These are phyloP conservation scores for Chamaecyparis obtusa DNA, from an alignment of 75 land plant genomes.

Conservation along the genomic window DNA sequence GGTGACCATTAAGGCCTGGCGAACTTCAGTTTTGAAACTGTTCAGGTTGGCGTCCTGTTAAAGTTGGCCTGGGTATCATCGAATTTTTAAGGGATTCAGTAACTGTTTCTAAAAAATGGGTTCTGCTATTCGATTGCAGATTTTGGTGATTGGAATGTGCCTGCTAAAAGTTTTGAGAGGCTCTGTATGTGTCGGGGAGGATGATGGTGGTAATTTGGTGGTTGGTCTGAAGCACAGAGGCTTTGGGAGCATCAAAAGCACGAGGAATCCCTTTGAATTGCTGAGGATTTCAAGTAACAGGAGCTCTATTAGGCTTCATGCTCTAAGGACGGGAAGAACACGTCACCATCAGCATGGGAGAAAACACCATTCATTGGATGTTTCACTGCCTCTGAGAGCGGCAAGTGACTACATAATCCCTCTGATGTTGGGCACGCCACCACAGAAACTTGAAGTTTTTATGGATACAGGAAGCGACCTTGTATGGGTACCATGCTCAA, in stretches of 20 bases:
- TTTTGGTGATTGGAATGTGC: neutral
- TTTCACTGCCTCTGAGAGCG: constrained; percentile 13
- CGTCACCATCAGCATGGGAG: neutral
- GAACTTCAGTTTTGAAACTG: neutral
- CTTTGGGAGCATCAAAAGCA: neutral
- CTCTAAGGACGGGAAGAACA: neutral
- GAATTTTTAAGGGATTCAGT: neutral
- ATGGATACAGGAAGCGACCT: constrained; percentile 98
- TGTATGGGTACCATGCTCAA: constrained; percentile 88
- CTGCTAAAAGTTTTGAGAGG: neutral
- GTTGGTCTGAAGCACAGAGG: constrained; percentile 15
- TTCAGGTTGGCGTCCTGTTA: neutral
- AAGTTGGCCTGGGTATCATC: neutral
- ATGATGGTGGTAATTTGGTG: neutral
- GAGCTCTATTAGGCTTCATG: constrained; percentile 3
- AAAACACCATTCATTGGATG: neutral
- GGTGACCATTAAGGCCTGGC: neutral
- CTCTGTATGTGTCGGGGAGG: neutral
- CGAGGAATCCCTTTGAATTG: neutral
- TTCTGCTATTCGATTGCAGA: neutral
- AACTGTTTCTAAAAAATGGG: neutral
- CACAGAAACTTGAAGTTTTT: constrained; percentile 48
- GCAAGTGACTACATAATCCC: constrained; percentile 47
- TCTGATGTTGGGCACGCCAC: constrained; percentile 48
- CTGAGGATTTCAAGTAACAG: constrained; percentile 3